A percentile compares a stretch with the other conserved stretches of the same genome.
Evolutionary conservation across 2,329 filamentous ascomycete species (phyloP).

Genomic region (Neocucurbitaria cava): DNA sequence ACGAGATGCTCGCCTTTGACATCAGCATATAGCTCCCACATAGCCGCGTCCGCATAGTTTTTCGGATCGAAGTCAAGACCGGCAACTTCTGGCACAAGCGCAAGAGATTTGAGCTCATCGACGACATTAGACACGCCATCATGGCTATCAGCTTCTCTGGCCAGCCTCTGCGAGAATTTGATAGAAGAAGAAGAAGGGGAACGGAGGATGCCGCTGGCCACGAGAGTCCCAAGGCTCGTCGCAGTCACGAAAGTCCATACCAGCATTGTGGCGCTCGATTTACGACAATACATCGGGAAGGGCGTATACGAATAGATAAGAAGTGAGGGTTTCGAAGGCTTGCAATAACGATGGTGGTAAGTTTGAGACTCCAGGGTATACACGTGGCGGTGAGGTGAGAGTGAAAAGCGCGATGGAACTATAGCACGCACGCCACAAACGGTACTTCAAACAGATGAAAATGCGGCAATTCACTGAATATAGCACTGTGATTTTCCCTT

Average conservation of each 20-base stretch:
- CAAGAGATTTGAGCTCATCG: neutral
- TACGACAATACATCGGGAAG: neutral
- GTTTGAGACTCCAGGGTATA: neutral
- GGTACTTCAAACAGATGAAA: neutral
- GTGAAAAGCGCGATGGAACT: neutral
- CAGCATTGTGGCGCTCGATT: neutral
- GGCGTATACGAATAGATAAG: neutral
- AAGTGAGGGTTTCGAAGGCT: neutral
- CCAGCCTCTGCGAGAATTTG: neutral
- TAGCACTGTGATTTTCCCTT: neutral
- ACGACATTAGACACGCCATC: neutral
- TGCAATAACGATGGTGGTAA: neutral
- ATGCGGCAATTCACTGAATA: neutral
- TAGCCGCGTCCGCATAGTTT: constrained; percentile 6
- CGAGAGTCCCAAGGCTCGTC: neutral
- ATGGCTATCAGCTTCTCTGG: neutral
- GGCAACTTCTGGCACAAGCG: neutral
- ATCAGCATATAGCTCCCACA: constrained; percentile 14
- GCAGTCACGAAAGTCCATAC: neutral
- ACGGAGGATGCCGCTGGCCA: neutral
- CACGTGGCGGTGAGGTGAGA: neutral
- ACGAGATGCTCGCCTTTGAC: constrained; percentile 17
- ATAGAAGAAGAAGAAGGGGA: neutral
- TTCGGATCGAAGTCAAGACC: constrained; percentile 8
- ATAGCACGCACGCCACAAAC: neutral